These are phyloP conservation scores for Telfairia occidentalis DNA, from an alignment of 331 rosid genomes.

Conservation along the genomic window DNA sequence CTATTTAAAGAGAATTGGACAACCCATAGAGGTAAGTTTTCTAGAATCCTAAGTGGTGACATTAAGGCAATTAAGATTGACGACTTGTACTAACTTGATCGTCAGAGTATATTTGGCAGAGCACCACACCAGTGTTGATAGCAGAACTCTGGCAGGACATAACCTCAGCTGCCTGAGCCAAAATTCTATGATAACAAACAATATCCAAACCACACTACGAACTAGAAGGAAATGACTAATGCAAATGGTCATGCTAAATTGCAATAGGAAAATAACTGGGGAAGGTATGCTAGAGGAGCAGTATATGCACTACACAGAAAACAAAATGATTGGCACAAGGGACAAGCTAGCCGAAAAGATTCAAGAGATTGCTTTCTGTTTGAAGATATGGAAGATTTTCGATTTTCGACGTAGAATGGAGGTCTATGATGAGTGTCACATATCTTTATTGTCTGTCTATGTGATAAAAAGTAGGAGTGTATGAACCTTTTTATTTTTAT, in stretches of 20 bases:
- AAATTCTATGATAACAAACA: too few species aligned
- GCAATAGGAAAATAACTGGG: constrained; percentile 65
- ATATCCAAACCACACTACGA: constrained; percentile 20
- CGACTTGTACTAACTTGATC: too few species aligned
- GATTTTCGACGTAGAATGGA: constrained; percentile 3
- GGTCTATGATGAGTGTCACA: not conserved
- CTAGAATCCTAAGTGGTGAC: too few species aligned
- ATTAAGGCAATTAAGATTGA: too few species aligned
- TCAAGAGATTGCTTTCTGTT: not conserved
- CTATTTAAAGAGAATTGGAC: too few species aligned
- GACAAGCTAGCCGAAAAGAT: not conserved
- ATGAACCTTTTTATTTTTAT: not conserved
- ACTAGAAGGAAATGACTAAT: constrained; percentile 16
- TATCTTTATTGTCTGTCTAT: not conserved
- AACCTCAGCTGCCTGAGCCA: too few species aligned
- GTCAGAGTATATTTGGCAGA: too few species aligned
- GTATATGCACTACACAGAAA: constrained; percentile 51
- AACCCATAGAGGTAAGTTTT: too few species aligned
- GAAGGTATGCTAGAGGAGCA: constrained; percentile 90
- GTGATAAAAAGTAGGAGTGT: not conserved
- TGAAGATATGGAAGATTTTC: not conserved
- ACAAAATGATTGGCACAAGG: constrained; percentile 10
- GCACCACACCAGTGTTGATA: too few species aligned
- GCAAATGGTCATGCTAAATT: constrained; percentile 27
- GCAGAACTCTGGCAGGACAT: too few species aligned